Percentiles rank a stretch among this genome's conserved stretches.
Conservation (phyloP, 495 filamentous ascomycete genomes). For the Trichoderma gamsii region DNA sequence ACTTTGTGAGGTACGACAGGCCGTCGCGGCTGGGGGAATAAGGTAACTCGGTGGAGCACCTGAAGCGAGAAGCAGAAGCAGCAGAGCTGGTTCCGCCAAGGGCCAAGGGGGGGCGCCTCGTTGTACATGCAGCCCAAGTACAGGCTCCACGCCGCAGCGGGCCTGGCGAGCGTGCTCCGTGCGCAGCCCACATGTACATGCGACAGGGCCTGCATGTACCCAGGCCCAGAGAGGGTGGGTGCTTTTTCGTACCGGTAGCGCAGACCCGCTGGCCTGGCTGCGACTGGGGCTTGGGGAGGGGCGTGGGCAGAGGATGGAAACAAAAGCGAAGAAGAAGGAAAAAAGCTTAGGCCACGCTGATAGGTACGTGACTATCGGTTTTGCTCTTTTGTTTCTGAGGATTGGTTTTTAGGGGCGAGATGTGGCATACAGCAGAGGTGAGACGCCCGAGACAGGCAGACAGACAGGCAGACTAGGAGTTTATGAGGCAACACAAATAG, state of each 20-base stretch:
- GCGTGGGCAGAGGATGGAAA: not conserved
- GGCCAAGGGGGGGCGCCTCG: slow-evolving; percentile 3
- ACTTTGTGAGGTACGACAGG: slow-evolving; percentile 11
- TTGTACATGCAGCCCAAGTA: slow-evolving; percentile 12
- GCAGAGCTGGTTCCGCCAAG: not conserved
- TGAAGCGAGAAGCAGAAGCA: slow-evolving; percentile 11
- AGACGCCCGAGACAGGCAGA: too few relatives aligned
- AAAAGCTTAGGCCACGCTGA: slow-evolving; percentile 2
- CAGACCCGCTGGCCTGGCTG: slow-evolving; percentile 2
- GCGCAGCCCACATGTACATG: not conserved
- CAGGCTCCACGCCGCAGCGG: not conserved
- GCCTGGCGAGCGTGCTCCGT: not conserved
- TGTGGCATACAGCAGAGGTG: too few relatives aligned
- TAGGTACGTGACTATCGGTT: too few relatives aligned
- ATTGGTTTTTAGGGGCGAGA: too few relatives aligned
- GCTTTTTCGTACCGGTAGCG: not conserved
- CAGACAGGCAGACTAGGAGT: too few relatives aligned
- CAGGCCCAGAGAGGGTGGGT: not conserved
- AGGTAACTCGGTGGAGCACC: slow-evolving; percentile 13
- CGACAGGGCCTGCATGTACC: slow-evolving; percentile 5
- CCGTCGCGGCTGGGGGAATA: slow-evolving; percentile 14
- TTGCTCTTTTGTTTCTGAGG: too few relatives aligned
- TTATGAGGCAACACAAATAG: too few relatives aligned
- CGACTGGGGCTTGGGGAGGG: not conserved
- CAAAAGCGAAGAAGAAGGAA: not conserved